phyloP scores from a whole-genome alignment of 306 rosid species.

The Sesbania bispinosa region DNA sequence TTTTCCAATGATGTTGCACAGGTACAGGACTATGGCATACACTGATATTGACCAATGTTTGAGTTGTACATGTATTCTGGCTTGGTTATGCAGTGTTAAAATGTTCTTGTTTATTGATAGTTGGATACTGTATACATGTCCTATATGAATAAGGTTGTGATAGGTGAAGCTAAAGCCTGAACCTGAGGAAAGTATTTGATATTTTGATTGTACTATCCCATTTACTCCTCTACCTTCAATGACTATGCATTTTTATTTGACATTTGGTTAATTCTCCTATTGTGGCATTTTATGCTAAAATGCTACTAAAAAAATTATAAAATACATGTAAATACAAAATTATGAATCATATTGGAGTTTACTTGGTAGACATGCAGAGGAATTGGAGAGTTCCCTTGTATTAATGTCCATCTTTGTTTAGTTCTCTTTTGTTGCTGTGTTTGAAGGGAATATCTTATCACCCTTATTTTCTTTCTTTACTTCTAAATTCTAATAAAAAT shows the following conservation, averaged over 20 bases:
- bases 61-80: slow-evolving; percentile 7
- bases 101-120: neutral
- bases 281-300: too few relatives aligned
- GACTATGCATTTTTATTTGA: neutral
- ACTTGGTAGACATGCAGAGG: too few relatives aligned
- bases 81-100: slow-evolving; percentile 11
- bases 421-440: too few relatives aligned
- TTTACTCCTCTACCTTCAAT: neutral
- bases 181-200: neutral
- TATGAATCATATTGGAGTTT: too few relatives aligned
- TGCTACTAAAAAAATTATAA: too few relatives aligned
- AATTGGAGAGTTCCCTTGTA: too few relatives aligned
- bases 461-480: too few relatives aligned
- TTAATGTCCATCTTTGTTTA: too few relatives aligned
- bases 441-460: too few relatives aligned
- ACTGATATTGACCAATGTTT: neutral
- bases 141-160: neutral
- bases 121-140: slow-evolving; percentile 1
- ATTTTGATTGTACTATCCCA: neutral
- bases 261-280: neutral
- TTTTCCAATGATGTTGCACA: slow-evolving; percentile 91
- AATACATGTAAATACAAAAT: too few relatives aligned
- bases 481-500: too few relatives aligned
- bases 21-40: slow-evolving; percentile 40
- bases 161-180: neutral